Base-by-base conservation (phyloP, 345 rosid genomes). In the Kandelia obovata region DNA sequence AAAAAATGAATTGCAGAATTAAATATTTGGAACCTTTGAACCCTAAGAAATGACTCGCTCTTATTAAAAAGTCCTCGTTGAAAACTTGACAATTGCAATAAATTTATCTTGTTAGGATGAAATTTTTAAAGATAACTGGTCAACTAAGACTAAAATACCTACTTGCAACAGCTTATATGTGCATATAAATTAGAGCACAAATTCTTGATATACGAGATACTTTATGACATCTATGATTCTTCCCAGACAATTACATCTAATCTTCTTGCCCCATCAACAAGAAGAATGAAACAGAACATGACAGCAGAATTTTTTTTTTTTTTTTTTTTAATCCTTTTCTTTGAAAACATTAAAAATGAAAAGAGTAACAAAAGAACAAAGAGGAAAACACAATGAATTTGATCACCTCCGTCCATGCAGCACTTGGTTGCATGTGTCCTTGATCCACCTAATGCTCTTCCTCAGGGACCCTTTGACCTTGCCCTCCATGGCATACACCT, bases 361-460 rank as follows among this genome's bases (percentile, higher is more conserved):
- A 0, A 27, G 5, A 56, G 5, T 5, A 25, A 56, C 28, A 15
- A 56, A 56, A 25, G 59, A 56, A 56, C 23, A 10, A 7, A 27
- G 16, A 26, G 28, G 28, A 56, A 8, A 56, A 5, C 17, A 56
- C 6, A 27, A n/a, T 20, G 13, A 25, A 1, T 43, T 56, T 27
- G 28, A 73, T 83, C 84, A 88, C 81, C 87, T 78, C 82, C 81
- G 77, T 52, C 96, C 92, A 73, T 89, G 62, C 7, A 91, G 83
- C 52, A 81, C 87, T 67, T 89, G 90, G 30, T 78, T 75, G 75
- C 77, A 91, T 28, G 98, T 79, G 64, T 80, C 82, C 78, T 92
- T 95, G 87, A 95, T 82, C 99, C 97, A 92, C 77, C 85, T 85
- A 52, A 92, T 81, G 78, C 99, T 87, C 73, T 92, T 95, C 81